Base-by-base conservation (phyloP, 306 rosid species). In the Cicer judaicum region DNA sequence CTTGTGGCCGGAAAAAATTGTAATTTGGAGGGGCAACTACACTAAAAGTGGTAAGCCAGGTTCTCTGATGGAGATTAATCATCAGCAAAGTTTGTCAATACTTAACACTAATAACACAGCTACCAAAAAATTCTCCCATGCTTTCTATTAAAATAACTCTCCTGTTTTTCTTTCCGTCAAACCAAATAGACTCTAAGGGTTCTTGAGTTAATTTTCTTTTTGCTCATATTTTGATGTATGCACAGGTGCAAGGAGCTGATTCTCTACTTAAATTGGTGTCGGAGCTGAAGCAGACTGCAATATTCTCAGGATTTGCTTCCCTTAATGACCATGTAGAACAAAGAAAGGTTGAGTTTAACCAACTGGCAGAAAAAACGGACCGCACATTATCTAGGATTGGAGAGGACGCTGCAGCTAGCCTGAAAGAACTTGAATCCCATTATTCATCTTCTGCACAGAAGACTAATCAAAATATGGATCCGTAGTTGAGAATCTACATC, bases 241-340 rank as follows among this genome's bases (percentile, higher is more conserved):
- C 43, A 18, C 79, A 89, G 96, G 97, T 86, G 71, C 96, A 89
- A 77, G 87, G 94, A 54, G 89, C 96, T 61, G 98, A 91, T 78
- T 88, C 96, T n/a, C 82, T 93, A 2, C 89, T 91, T 40, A 89
- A 89, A 81, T 81, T 89, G 74, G 97, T 93, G 61, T 88, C 92
- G 1, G 98, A 89, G 84, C 80, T 93, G 81, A 91, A 93, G 86
- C 98, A 93, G 74, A 89, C 96, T 1, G 97, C 97, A 68, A 89
- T 93, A 29, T 94, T 94, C 81, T 92, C 98, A 1, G 98, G 96
- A 59, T 91, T 94, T 82, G 98, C 96, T 46, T 92, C 96, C 12
- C 91, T 92, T 40, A 92, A 92, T 73, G 98, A 92, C 67, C 96
- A 92, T 44, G 98, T 87, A 68, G 96, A 92, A 68, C 92, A 91